Evolutionary conservation across 768 basidiomycete genomes (phyloP).

Genomic region (Gymnopilus dilepis): DNA sequence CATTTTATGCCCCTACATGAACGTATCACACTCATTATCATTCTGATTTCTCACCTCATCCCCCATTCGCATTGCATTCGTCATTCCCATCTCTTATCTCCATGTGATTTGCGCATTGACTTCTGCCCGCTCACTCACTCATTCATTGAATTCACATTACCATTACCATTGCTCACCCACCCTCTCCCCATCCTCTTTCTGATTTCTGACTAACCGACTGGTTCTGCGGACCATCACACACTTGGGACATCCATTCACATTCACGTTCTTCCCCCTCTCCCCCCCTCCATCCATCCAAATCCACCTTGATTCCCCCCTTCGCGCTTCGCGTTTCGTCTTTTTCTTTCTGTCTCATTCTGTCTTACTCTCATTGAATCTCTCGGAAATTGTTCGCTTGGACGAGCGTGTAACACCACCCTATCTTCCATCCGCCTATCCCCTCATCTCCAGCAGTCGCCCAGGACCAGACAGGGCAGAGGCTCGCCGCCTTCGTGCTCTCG

Average conservation of each 20-base stretch:
- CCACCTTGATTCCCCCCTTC: background rate
- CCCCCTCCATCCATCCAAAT: background rate
- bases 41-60: background rate
- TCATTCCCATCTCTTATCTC: background rate
- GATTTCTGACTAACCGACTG: no score
- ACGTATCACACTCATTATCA: background rate
- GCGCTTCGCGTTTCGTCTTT: conserved; percentile 7
- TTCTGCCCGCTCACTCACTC: background rate
- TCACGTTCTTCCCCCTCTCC: background rate
- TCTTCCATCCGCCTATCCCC: background rate
- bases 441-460: background rate
- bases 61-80: background rate
- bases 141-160: background rate
- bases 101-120: background rate
- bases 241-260: conserved; percentile 2
- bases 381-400: conserved; percentile 43
- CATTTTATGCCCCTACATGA: conserved; percentile 3
- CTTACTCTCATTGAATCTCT: no score
- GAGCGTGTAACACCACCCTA: conserved; percentile 37
- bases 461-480: conserved; percentile 3
- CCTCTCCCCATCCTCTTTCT: background rate
- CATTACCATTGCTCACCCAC: background rate
- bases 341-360: background rate
- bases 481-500: no score
- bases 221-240: conserved; percentile 7